A percentile compares a stretch with the other conserved stretches of the same genome.
Evolutionary conservation across 805 yeast species (phyloP).

Genomic region (Dipodascopsis uninucleata): DNA sequence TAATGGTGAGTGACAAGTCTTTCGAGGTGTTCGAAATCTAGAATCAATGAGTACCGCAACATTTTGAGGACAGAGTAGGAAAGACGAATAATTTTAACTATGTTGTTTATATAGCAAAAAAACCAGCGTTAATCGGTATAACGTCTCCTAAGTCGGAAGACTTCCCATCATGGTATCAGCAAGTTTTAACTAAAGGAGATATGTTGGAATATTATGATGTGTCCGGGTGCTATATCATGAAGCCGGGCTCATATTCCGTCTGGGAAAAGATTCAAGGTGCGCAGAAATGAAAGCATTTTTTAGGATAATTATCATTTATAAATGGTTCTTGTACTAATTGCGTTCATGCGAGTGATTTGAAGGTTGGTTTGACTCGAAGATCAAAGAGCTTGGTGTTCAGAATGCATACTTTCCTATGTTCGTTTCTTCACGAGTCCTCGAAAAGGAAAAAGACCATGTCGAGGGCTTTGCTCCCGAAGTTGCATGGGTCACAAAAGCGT

Average conservation of each 20-base stretch:
- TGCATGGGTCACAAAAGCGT: slow-evolving; percentile 97
- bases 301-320: not conserved
- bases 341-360: too few species aligned
- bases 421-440: slow-evolving; percentile 86
- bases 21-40: too few species aligned
- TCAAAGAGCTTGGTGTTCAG: slow-evolving; percentile 85
- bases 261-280: slow-evolving; percentile 84
- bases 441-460: slow-evolving; percentile 96
- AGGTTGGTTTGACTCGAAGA: slow-evolving; percentile 75
- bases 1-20: too few species aligned
- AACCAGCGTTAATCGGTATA: slow-evolving; percentile 77
- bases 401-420: slow-evolving; percentile 99
- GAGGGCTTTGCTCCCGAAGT: slow-evolving; percentile 99
- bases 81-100: too few species aligned
- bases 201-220: slow-evolving; percentile 98
- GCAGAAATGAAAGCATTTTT: not conserved
- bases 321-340: slow-evolving; percentile 28
- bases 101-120: slow-evolving; percentile 7
- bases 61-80: too few species aligned
- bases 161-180: slow-evolving; percentile 97
- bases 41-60: too few species aligned
- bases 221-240: slow-evolving; percentile 95
- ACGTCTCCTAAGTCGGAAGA: slow-evolving; percentile 90
- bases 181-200: slow-evolving; percentile 92
- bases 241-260: slow-evolving; percentile 89